Percentiles rank a stretch among this genome's conserved stretches.
Conservation (phyloP, 2,329 filamentous ascomycete genomes). For the Alternaria burnsii region DNA sequence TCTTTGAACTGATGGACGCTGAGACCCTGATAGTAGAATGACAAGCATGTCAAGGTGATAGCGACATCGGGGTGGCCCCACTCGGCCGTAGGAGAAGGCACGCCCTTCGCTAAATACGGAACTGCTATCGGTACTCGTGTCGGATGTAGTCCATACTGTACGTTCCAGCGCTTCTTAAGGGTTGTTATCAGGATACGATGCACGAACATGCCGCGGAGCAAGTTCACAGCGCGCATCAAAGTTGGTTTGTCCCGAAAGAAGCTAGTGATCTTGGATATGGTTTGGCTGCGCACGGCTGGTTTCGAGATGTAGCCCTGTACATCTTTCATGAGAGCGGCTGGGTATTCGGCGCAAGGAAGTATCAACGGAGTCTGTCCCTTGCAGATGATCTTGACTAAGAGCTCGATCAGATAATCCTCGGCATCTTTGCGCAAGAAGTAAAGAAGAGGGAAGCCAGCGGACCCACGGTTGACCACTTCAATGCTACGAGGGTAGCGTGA, state of each 20-base stretch:
- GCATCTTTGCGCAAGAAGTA: slow-evolving; percentile 61
- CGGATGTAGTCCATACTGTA: slow-evolving; percentile 63
- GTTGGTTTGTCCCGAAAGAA: slow-evolving; percentile 49
- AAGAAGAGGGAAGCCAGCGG: slow-evolving; percentile 61
- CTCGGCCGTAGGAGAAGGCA: slow-evolving; percentile 69
- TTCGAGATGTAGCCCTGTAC: slow-evolving; percentile 48
- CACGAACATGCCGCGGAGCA: slow-evolving; percentile 70
- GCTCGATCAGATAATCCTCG: slow-evolving; percentile 38
- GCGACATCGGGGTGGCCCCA: slow-evolving; percentile 72
- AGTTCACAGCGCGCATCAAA: slow-evolving; percentile 59
- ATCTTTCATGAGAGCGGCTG: slow-evolving; percentile 24
- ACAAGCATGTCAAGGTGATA: slow-evolving; percentile 55
- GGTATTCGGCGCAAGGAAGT: slow-evolving; percentile 34
- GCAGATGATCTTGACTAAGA: slow-evolving; percentile 46
- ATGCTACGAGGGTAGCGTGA: slow-evolving; percentile 56
- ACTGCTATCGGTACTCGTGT: slow-evolving; percentile 69
- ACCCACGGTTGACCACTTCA: slow-evolving; percentile 55
- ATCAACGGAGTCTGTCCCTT: slow-evolving; percentile 34
- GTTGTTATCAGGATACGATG: slow-evolving; percentile 67
- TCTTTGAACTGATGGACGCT: slow-evolving; percentile 59
- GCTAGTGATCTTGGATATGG: slow-evolving; percentile 26
- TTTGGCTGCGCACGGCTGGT: slow-evolving; percentile 22
- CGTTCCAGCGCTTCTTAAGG: slow-evolving; percentile 71
- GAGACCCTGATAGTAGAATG: slow-evolving; percentile 71
- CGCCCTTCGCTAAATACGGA: slow-evolving; percentile 69